Base-by-base conservation (phyloP, 1,284 basidiomycete species). In the Austropuccinia psidii region DNA sequence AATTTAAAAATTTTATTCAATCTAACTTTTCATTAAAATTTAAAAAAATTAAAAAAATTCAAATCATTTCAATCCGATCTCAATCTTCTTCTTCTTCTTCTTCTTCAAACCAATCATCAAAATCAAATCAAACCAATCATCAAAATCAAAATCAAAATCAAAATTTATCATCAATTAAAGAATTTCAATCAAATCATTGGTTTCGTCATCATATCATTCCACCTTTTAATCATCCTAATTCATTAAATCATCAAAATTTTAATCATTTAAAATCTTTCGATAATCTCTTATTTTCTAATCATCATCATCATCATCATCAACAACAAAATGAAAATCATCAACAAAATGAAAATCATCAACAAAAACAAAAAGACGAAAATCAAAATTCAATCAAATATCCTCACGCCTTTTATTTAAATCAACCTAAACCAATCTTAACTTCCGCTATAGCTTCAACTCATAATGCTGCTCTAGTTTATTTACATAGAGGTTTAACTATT, bases 381-480 rank as follows among this genome's bases (percentile, higher is more conserved):
- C 31, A 31, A 15, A 4, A 58, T 11, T 39, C 61, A 1, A 64
- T 64, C n/a, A 24, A 24, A 31, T 64, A 64, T 17, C 19, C 61
- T 2, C 37, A 39, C 17, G 31, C 43, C 31, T 45, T 45, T 3
- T 13, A 37, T 29, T 41, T 43, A 2, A 45, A n/a, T 29, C 21
- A 39, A n/a, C 39, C 11, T 6, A 39, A 21, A 5, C 61, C 61
- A 13, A 47, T 29, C 33, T 43, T 58, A 39, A 49, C 39, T 29
- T 27, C 54, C 35, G 39, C 55, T 13, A 70, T 70, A 27, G 54
- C 67, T 11, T 70, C 67, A 39, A 35, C 50, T 43, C 67, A 58
- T 17, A 68, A 68, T 68, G 65, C 65, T 11, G 65, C 65, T 15
- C 52, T 68, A 47, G 65, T 68, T 27, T 55, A 68, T 24, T 43